These are phyloP conservation scores for Lachnellula willkommii DNA, from an alignment of 2,329 filamentous ascomycete species.

Conservation along the genomic window DNA sequence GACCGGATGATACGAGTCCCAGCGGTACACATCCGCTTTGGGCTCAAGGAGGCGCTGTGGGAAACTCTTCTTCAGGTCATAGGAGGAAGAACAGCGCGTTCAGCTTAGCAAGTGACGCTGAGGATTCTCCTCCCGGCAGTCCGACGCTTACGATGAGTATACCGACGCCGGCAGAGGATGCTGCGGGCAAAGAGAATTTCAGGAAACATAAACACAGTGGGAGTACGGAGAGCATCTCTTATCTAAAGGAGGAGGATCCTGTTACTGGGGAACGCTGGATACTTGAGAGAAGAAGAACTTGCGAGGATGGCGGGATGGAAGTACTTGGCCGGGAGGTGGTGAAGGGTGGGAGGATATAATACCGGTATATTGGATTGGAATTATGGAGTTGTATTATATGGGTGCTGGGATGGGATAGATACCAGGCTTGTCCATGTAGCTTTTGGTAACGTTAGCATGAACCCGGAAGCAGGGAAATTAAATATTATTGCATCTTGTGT, in stretches of 20 bases:
- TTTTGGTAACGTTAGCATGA: no score
- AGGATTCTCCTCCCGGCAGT: constrained; percentile 11
- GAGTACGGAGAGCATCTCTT: constrained; percentile 65
- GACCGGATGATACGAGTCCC: constrained; percentile 24
- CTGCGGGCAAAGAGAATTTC: constrained; percentile 1
- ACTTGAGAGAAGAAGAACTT: constrained; percentile 61
- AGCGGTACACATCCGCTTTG: constrained; percentile 21
- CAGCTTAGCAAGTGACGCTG: constrained; percentile 19
- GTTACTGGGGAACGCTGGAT: constrained; percentile 58
- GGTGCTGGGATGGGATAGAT: no score
- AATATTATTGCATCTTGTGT: no score
- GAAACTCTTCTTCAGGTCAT: constrained; percentile 5
- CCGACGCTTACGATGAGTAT: constrained; percentile 20
- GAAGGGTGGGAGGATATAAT: constrained; percentile 38
- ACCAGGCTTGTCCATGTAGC: no score
- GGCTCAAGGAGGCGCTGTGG: constrained; percentile 7
- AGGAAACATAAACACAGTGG: constrained; percentile 44
- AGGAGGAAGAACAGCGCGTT: constrained; percentile 24
- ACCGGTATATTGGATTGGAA: not conserved
- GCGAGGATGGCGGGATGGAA: constrained; percentile 59
- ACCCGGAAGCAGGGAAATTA: no score
- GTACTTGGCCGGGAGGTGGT: constrained; percentile 61
- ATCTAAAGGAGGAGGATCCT: constrained; percentile 57
- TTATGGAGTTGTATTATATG: not conserved
- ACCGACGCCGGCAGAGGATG: not conserved